A percentile compares a stretch with the other conserved stretches of the same genome.
Conservation (phyloP, 163 green algal genomes). For the Scenedesmus sp. region DNA sequence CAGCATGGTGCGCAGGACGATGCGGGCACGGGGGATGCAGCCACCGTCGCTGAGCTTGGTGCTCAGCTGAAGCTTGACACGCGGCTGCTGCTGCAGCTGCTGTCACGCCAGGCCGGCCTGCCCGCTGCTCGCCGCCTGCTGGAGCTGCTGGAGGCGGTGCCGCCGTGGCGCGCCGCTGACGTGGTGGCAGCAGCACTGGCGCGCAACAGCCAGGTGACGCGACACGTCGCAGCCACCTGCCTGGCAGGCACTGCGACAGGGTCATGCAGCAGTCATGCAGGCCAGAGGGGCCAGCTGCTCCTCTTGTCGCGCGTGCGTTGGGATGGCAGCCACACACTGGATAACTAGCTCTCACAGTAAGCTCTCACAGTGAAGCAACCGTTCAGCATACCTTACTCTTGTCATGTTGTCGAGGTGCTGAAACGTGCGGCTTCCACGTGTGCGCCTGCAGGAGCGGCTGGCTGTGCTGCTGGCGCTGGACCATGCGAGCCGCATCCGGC, state of each 20-base stretch:
- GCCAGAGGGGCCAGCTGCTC: no score
- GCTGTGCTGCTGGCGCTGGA: slow-evolving; percentile 73
- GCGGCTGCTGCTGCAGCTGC: slow-evolving; percentile 34
- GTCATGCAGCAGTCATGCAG: background rate
- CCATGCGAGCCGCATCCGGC: slow-evolving; percentile 58
- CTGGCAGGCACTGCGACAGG: background rate
- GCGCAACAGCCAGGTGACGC: slow-evolving; percentile 31
- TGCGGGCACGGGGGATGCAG: background rate
- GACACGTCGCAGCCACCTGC: background rate
- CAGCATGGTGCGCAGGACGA: background rate
- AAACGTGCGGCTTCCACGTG: background rate
- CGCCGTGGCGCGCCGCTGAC: slow-evolving; percentile 55
- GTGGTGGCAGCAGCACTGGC: slow-evolving; percentile 56
- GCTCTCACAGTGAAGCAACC: no score
- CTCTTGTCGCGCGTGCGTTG: no score
- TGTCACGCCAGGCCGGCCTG: slow-evolving; percentile 41
- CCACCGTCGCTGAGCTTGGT: slow-evolving; percentile 25
- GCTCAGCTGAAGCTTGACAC: slow-evolving; percentile 37
- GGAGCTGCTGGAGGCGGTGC: slow-evolving; percentile 55
- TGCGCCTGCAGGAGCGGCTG: slow-evolving; percentile 63
- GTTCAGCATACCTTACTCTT: no score
- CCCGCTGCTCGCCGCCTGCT: slow-evolving; percentile 44
- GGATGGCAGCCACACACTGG: no score
- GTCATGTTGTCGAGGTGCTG: background rate
- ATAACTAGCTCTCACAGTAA: no score